Conservation (phyloP, 179 eudicot genomes). For the Beta lomatogona region DNA sequence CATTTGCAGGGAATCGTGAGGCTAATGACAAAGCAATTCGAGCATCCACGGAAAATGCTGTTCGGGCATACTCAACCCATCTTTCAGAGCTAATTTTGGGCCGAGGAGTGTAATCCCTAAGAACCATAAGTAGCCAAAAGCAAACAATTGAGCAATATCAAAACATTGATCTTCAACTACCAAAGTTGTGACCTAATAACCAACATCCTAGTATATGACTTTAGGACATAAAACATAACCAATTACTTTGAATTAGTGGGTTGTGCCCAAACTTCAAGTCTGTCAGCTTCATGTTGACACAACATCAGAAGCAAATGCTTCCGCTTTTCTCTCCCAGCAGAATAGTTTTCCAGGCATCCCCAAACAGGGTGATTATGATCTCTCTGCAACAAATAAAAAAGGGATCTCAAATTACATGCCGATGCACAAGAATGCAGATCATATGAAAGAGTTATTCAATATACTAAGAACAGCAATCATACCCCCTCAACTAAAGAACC, state of each 20-base stretch:
- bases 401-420: background rate
- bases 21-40: slow-evolving; percentile 80
- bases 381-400: slow-evolving; percentile 43
- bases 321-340: slow-evolving; percentile 76
- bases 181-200: background rate
- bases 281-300: slow-evolving; percentile 95
- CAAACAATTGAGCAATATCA: slow-evolving; percentile 17
- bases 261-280: slow-evolving; percentile 99
- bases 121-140: slow-evolving; percentile 21
- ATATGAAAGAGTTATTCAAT: background rate
- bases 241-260: slow-evolving; percentile 79
- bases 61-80: slow-evolving; percentile 91
- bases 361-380: slow-evolving; percentile 89
- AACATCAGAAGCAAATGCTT: slow-evolving; percentile 91
- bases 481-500: slow-evolving; percentile 65
- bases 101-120: slow-evolving; percentile 77
- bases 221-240: background rate
- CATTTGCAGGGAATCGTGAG: slow-evolving; percentile 84
- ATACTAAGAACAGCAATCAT: slow-evolving; percentile 31
- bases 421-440: background rate
- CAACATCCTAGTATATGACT: background rate
- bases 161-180: slow-evolving; percentile 4
- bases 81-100: slow-evolving; percentile 82
- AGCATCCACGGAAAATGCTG: slow-evolving; percentile 97
- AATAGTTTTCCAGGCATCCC: slow-evolving; percentile 82